phyloP scores from a whole-genome alignment of 768 basidiomycete genomes.

The Phaeotremella skinneri region DNA sequence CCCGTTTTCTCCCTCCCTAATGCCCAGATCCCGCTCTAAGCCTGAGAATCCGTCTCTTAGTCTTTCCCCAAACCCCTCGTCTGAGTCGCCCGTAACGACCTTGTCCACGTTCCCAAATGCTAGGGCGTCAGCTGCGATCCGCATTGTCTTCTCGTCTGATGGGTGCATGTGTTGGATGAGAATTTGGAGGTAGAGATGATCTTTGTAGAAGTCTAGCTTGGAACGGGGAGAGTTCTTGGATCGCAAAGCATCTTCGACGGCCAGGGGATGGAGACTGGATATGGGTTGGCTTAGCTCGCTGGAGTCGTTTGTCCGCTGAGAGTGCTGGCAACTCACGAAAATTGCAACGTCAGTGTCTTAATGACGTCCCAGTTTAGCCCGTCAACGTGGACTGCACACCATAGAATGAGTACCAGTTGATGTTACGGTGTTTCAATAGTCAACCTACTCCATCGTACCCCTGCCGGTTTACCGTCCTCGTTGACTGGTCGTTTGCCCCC shows the following conservation, averaged over 20 bases:
- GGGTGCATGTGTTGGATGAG: constrained; percentile 47
- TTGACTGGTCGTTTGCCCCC: constrained; percentile 24
- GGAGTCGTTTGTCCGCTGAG: background rate
- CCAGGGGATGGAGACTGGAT: constrained; percentile 46
- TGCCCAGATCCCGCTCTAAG: background rate
- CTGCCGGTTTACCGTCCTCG: constrained; percentile 34
- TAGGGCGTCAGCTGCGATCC: constrained; percentile 24
- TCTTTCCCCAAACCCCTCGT: background rate
- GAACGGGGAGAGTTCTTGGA: constrained; percentile 47
- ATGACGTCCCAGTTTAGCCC: constrained; percentile 50
- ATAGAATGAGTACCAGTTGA: background rate
- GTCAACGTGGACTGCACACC: constrained; percentile 36
- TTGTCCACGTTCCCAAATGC: constrained; percentile 8
- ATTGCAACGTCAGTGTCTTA: constrained; percentile 45
- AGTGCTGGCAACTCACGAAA: constrained; percentile 25
- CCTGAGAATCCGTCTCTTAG: background rate
- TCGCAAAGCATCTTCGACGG: constrained; percentile 49
- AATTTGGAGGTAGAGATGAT: constrained; percentile 49
- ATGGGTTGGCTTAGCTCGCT: background rate
- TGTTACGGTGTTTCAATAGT: background rate
- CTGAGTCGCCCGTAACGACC: background rate
- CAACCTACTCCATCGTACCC: constrained; percentile 49
- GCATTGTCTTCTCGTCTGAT: constrained; percentile 18
- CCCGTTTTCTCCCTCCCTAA: background rate
- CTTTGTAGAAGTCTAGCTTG: constrained; percentile 51